phyloP scores from a whole-genome alignment of 208 protist species.

The Vickermania ingenoplastis region DNA sequence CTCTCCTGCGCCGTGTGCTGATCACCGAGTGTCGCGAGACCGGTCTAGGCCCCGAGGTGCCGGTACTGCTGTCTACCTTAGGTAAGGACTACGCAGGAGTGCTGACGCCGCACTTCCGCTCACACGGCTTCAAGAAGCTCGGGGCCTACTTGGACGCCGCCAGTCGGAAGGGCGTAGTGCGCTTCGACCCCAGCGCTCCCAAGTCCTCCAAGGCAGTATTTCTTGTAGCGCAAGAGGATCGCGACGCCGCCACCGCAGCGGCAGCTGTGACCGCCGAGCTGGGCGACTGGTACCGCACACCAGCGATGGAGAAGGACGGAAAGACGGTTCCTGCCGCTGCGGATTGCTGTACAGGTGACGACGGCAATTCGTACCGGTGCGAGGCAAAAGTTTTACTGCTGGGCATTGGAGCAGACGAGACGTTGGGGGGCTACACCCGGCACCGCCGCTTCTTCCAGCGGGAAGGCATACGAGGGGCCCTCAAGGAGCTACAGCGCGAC shows the following conservation, averaged over 20 bases:
- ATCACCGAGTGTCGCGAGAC: conserved; percentile 45
- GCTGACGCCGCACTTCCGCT: conserved; percentile 40
- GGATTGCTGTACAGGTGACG: conserved; percentile 23
- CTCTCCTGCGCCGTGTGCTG: conserved; percentile 52
- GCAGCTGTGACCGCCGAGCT: background rate
- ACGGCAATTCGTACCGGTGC: conserved; percentile 26
- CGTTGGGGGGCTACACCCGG: conserved; percentile 91
- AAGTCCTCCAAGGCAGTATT: conserved; percentile 54
- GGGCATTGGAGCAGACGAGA: conserved; percentile 95
- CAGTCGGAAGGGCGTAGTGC: conserved; percentile 38
- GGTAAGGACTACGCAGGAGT: conserved; percentile 75
- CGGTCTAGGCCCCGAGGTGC: conserved; percentile 21
- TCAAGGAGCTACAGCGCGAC: conserved; percentile 81
- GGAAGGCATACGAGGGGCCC: conserved; percentile 42
- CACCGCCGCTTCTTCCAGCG: conserved; percentile 83
- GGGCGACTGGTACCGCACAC: background rate
- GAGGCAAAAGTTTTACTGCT: conserved; percentile 83
- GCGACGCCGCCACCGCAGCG: conserved; percentile 9
- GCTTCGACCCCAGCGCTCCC: conserved; percentile 47
- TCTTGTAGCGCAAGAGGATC: conserved; percentile 40
- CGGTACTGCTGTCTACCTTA: conserved; percentile 77
- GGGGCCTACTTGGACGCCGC: conserved; percentile 75
- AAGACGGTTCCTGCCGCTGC: background rate
- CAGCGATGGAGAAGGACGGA: background rate
- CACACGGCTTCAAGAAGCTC: conserved; percentile 70